Percentiles rank a stretch among this genome's conserved stretches.
Conservation (phyloP, 331 rosid species). For the Pyracantha coccinea region DNA sequence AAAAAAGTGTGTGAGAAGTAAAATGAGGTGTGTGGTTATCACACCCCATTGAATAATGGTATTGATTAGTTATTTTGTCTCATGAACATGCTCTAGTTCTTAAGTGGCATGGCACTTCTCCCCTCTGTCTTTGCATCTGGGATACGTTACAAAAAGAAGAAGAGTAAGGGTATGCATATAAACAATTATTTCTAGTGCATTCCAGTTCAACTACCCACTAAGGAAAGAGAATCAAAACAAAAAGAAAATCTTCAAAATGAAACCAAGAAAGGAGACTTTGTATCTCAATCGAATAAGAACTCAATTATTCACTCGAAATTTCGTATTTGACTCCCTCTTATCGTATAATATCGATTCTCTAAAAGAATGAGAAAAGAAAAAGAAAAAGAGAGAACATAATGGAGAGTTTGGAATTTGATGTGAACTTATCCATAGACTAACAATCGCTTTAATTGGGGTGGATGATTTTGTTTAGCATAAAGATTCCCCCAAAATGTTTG, state of each 20-base stretch:
- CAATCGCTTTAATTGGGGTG: background rate
- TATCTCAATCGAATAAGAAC: no score
- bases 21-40: no score
- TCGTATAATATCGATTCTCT: no score
- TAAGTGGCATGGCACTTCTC: background rate
- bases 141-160: background rate
- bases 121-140: background rate
- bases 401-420: background rate
- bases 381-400: background rate
- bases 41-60: background rate
- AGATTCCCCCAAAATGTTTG: background rate
- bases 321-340: no score
- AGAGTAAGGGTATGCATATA: background rate
- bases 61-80: background rate
- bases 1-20: no score
- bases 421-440: background rate
- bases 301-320: no score
- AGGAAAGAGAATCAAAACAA: background rate
- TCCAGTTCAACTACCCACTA: slow-evolving; percentile 29
- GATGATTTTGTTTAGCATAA: background rate
- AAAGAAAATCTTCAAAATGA: background rate
- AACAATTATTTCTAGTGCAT: slow-evolving; percentile 5
- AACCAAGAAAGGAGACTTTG: background rate
- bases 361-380: background rate
- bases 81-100: background rate